phyloP scores from a whole-genome alignment of 108 stramenopile genomes.

The Hondaea fermentalgiana region DNA sequence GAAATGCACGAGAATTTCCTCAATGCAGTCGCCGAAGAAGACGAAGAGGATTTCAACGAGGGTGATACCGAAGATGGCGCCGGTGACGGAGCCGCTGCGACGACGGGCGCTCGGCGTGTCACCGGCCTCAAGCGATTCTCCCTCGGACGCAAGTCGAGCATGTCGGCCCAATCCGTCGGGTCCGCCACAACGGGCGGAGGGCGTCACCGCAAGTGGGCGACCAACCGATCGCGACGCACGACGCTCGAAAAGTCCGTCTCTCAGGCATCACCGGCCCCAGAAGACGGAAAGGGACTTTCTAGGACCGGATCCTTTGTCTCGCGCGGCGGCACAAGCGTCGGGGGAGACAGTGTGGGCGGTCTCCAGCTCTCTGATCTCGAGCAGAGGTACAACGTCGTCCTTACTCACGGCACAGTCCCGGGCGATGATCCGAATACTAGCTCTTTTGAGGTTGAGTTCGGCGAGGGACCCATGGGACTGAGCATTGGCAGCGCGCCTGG shows the following conservation, averaged over 20 bases:
- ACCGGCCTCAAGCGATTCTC: neutral
- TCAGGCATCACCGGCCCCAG: neutral
- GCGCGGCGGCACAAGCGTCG: neutral
- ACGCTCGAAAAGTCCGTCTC: neutral
- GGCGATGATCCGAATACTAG: neutral
- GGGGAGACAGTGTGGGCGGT: neutral
- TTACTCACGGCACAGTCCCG: neutral
- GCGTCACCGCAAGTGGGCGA: neutral
- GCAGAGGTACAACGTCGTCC: constrained; percentile 3
- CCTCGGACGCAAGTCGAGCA: neutral
- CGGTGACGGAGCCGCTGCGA: neutral
- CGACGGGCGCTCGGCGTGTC: too few species aligned
- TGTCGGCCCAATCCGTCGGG: neutral
- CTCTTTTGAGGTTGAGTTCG: neutral
- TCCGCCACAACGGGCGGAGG: neutral
- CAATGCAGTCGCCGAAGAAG: neutral
- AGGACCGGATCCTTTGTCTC: neutral
- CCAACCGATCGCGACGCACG: neutral
- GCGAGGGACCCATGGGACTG: neutral
- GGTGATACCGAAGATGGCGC: neutral
- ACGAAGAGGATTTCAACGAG: neutral
- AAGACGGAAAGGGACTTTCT: neutral
- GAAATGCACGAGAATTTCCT: neutral
- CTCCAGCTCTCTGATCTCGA: neutral
- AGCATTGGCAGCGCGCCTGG: neutral